Base-by-base conservation (phyloP, 176 grass and related monocot genomes). In the Cenchrus fungigraminus region DNA sequence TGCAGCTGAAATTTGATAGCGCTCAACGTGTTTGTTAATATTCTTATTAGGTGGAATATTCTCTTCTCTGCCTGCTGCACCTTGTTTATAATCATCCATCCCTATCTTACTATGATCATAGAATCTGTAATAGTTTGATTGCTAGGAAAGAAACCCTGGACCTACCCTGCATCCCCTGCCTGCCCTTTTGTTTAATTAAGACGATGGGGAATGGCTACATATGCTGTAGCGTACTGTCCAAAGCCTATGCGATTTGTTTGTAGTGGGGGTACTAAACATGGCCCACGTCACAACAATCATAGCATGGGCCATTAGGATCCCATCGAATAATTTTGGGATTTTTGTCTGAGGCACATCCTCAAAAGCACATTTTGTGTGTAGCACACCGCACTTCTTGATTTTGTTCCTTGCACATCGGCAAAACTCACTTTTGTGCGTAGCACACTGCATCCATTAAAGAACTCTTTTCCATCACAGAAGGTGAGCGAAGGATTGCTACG, bases 221-320 rank as follows among this genome's bases (percentile, higher is more conserved):
- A 86, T 71, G 45, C 44, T 73, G 44, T 72, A 81, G 34, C 12
- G 45, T 40, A 22, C 46, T 73, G 73, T 57, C 68, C 84, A 60
- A 69, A 66, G 52, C 53, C 67, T 60, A 66, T 47, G 67, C 62
- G 80, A 87, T 90, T 79, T 82, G 79, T 78, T 83, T 78, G 6
- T 69, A 49, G 57, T 52, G 45, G 59, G 56, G 47, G 49, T 58
- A 73, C 34, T 64, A 67, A 74, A 22, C 43, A 54, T 79, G 79
- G 28, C 51, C 84, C 79, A 60, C 50, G 59, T 45, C 60, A 56
- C 79, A 72, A 68, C 79, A 72, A 68, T 82, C 65, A 73, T 82
- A 57, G 57, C 49, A 34, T 82, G 79, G 73, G 49, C 57, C 79
- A 65, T 69, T 68, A 77, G 80, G 73, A 53, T 52, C 68, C 52